Percentiles rank a stretch among this genome's conserved stretches.
phyloP scores from a whole-genome alignment of 73 alveolate genomes.

The Symbiodinium natans region DNA sequence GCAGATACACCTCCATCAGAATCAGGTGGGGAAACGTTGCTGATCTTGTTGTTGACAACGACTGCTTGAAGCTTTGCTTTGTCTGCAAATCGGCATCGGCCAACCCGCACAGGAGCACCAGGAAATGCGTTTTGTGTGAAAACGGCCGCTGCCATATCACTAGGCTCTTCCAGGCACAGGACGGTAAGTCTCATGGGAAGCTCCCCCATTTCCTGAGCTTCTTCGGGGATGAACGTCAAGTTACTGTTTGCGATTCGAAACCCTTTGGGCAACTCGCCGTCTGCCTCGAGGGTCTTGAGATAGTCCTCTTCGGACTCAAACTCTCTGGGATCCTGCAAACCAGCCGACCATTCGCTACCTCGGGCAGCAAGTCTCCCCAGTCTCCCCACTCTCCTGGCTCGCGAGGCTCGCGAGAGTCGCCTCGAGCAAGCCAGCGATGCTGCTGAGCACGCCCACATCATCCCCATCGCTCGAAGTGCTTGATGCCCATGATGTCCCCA shows the following conservation, averaged over 20 bases:
- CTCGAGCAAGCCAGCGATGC: neutral
- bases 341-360: conserved; percentile 37
- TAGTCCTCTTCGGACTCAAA: conserved; percentile 27
- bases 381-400: neutral
- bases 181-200: conserved; percentile 69
- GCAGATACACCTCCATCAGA: conserved; percentile 31
- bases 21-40: conserved; percentile 73
- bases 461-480: neutral
- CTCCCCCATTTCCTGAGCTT: conserved; percentile 79
- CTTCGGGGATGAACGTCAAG: conserved; percentile 27
- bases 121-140: conserved; percentile 67
- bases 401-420: neutral
- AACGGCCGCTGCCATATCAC: conserved; percentile 23
- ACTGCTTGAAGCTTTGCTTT: conserved; percentile 28
- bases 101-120: conserved; percentile 69
- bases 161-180: conserved; percentile 37
- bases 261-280: conserved; percentile 17
- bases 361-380: neutral
- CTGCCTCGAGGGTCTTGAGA: conserved; percentile 1
- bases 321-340: conserved; percentile 38
- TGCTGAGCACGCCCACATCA: neutral
- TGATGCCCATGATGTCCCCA: neutral
- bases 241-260: conserved; percentile 21
- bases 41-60: conserved; percentile 88
- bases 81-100: conserved; percentile 14